Conservation (phyloP, 23 red algal species). For the Gracilaria gracilis region DNA sequence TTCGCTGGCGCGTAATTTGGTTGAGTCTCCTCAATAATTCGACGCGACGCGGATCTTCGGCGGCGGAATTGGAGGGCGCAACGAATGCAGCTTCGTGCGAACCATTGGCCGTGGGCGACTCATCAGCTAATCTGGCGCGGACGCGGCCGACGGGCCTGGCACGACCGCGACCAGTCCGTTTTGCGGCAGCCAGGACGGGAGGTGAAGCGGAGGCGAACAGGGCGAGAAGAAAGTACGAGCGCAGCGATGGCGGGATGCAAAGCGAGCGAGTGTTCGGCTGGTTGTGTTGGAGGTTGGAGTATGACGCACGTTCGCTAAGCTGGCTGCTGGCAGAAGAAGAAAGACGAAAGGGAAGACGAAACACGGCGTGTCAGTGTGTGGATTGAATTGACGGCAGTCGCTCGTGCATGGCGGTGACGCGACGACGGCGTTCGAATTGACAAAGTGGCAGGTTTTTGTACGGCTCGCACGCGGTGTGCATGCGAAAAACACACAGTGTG, state of each 20-base stretch:
- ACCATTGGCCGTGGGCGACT: not conserved
- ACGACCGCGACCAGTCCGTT: constrained; percentile 50
- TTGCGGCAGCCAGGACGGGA: constrained; percentile 63
- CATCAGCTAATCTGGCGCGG: constrained; percentile 17
- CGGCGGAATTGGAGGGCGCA: not conserved
- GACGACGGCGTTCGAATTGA: not conserved
- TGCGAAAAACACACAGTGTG: not conserved
- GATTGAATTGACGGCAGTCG: not conserved
- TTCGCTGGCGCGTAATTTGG: constrained; percentile 41
- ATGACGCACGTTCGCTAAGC: no score
- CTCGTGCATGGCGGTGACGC: not conserved
- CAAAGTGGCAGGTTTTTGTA: not conserved
- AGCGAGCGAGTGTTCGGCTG: no score
- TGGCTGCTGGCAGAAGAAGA: no score
- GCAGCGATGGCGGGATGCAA: no score
- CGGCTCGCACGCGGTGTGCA: not conserved
- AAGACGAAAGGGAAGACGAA: no score
- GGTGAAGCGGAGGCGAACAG: not conserved
- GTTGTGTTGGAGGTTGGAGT: no score
- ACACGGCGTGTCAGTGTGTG: not conserved
- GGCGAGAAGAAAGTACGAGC: not conserved
- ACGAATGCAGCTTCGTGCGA: not conserved
- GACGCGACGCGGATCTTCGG: constrained; percentile 43
- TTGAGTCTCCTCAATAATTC: constrained; percentile 47
- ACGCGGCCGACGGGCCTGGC: constrained; percentile 29